These are phyloP conservation scores for Chaetomiaceae sp. DNA, from an alignment of 2,329 filamentous ascomycete genomes.

Conservation along the genomic window DNA sequence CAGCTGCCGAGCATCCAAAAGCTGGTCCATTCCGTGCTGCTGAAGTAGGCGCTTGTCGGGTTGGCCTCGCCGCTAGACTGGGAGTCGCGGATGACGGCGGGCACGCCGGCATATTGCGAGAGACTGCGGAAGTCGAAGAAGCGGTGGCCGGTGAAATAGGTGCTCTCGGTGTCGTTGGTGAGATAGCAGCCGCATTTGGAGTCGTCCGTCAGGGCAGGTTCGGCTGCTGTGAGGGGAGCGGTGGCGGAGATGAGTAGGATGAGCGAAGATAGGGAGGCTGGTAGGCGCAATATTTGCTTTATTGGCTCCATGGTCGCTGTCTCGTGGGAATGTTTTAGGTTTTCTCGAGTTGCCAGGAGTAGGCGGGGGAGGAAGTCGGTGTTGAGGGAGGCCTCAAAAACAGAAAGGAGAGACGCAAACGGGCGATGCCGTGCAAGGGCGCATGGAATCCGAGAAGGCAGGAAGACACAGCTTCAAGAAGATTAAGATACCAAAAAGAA, in stretches of 20 bases:
- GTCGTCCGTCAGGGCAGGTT: constrained; percentile 28
- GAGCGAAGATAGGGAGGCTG: constrained; percentile 15
- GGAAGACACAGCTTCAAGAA: not conserved
- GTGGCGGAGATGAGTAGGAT: constrained; percentile 19
- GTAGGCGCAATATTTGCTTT: constrained; percentile 6
- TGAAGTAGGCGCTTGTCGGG: constrained; percentile 38
- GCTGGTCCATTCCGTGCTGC: constrained; percentile 32
- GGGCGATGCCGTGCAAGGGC: not conserved
- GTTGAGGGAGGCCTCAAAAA: not conserved
- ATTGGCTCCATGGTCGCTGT: constrained; percentile 6
- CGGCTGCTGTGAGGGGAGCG: constrained; percentile 13
- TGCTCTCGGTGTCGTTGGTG: constrained; percentile 40
- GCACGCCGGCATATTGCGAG: constrained; percentile 35
- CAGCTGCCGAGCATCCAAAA: constrained; percentile 38
- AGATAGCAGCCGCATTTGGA: constrained; percentile 44
- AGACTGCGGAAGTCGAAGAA: constrained; percentile 49
- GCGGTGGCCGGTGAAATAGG: constrained; percentile 41
- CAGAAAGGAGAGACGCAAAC: not conserved
- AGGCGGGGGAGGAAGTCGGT: not conserved
- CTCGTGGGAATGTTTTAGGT: not conserved
- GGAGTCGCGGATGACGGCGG: constrained; percentile 30
- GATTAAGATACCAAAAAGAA: not conserved
- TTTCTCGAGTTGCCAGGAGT: not conserved
- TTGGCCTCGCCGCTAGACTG: constrained; percentile 29
- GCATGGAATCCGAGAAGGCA: not conserved